Evolutionary conservation across 23 red algal species (phyloP), one percentile per base, ranked within the genome.

Genomic region (Gracilariopsis chorda): DNA sequence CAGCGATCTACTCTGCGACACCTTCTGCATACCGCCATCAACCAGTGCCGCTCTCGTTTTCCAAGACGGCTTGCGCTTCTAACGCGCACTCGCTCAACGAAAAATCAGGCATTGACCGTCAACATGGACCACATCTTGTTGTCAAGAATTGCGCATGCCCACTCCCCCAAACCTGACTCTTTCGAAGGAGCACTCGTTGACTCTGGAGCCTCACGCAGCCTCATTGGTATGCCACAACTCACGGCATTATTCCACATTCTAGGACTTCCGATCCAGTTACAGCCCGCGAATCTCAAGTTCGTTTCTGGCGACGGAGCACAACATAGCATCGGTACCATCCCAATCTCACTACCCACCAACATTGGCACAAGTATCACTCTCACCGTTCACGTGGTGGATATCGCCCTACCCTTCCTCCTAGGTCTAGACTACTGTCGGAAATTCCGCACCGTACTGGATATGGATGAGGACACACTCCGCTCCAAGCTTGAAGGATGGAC

Each of bases 171-270:
- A 55, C 49, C 16, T n/a, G 49, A 55, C 13, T 55, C 8, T 0
- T 85, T 85, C 42, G 55, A 51, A 17, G 80, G 80, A 19, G 80
- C 60, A 5, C 69, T 56, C 28, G 0, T 85, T 25, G 80, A 85
- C 29, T 48, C 6, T 42, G 79, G 79, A 14, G 79, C 44, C 0
- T 35, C 43, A 14, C 30, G 43, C 7, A 64, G 1, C 13, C 36
- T 62, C 42, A 51, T 46, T 48, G 80, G 80, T 46, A 6, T 42
- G 1, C 25, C 4, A 9, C 80, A 70, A 19, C 35, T 40, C 8
- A 36, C 47, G 9, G 80, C 80, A 9, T 85, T 68, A 2, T 46
- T 29, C 41, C 0, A 41, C 24, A 7, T 7, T n/a, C 0, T 14
- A 0, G 36, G 36, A 3, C 16, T 29, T 3, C 0, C 17, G 5